phyloP scores from a whole-genome alignment of 352 stramenopile genomes.

The Phytopythium oedochilum region DNA sequence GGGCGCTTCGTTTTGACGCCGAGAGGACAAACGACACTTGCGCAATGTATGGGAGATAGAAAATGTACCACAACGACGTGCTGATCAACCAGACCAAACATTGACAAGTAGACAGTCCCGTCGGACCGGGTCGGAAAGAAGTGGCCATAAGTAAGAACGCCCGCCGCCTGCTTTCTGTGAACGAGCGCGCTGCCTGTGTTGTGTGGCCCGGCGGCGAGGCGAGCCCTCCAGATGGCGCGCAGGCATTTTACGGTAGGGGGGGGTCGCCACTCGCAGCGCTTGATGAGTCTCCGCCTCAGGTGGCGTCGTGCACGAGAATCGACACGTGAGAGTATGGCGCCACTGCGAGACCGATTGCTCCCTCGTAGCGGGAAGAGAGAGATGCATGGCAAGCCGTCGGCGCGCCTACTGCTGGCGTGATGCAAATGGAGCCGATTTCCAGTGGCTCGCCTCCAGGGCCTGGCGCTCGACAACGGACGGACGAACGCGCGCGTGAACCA shows the following conservation, averaged over 20 bases:
- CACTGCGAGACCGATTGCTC: not conserved
- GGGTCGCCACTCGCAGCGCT: not conserved
- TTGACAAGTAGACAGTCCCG: not conserved
- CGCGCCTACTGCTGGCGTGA: not conserved
- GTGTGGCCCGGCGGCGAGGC: not conserved
- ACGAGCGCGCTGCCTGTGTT: not conserved
- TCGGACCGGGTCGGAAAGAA: not conserved
- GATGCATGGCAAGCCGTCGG: not conserved
- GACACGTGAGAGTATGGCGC: too few species aligned
- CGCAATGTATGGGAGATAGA: not conserved
- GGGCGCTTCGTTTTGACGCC: not conserved
- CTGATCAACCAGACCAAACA: too few species aligned
- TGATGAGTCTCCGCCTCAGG: not conserved
- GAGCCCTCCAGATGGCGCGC: not conserved
- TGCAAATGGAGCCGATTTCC: not conserved
- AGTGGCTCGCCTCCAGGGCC: too few species aligned
- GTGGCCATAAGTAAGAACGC: not conserved
- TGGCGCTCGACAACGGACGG: not conserved
- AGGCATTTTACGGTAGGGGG: slow-evolving; percentile 3
- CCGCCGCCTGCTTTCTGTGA: not conserved
- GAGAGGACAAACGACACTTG: not conserved
- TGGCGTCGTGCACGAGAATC: too few species aligned
- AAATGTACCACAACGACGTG: too few species aligned
- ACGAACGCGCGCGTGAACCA: not conserved
- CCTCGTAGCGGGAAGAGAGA: not conserved